phyloP scores from a whole-genome alignment of 495 filamentous ascomycete genomes.

The Chaetomium tenue region DNA sequence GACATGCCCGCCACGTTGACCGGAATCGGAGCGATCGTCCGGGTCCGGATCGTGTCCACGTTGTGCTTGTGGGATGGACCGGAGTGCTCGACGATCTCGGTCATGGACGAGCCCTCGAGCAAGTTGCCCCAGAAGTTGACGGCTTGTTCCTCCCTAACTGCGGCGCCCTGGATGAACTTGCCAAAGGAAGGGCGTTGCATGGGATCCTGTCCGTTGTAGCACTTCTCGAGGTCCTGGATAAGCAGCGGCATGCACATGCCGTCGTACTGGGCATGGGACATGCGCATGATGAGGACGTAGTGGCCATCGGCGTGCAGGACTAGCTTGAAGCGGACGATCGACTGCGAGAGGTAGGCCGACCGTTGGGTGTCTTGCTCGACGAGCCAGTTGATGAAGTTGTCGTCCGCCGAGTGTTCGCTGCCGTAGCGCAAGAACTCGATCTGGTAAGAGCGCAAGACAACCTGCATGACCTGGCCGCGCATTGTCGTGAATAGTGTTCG shows the following conservation, averaged over 20 bases:
- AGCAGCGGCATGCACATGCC: slow-evolving; percentile 23
- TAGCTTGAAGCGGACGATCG: slow-evolving; percentile 20
- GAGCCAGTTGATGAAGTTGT: slow-evolving; percentile 18
- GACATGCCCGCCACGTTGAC: slow-evolving; percentile 40
- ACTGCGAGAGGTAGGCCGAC: slow-evolving; percentile 15
- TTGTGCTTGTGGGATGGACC: slow-evolving; percentile 29
- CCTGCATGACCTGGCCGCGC: slow-evolving; percentile 19
- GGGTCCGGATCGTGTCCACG: slow-evolving; percentile 30
- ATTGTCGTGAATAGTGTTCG: slow-evolving; percentile 17
- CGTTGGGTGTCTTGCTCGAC: slow-evolving; percentile 16
- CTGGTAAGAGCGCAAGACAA: slow-evolving; percentile 12
- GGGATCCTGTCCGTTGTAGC: slow-evolving; percentile 15
- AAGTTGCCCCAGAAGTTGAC: slow-evolving; percentile 35
- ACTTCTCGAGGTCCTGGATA: slow-evolving; percentile 16
- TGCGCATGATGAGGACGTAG: slow-evolving; percentile 25
- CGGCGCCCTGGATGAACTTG: slow-evolving; percentile 18
- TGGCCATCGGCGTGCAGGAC: slow-evolving; percentile 14
- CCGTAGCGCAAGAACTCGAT: slow-evolving; percentile 19
- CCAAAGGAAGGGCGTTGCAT: slow-evolving; percentile 11
- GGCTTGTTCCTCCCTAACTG: slow-evolving; percentile 20
- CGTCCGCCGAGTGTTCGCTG: slow-evolving; percentile 16
- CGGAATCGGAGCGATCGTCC: slow-evolving; percentile 29
- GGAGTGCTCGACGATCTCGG: slow-evolving; percentile 37
- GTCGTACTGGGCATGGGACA: slow-evolving; percentile 24
- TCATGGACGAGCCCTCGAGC: slow-evolving; percentile 35